Conservation (phyloP, 345 rosid species). For the Euphorbia lathyris region DNA sequence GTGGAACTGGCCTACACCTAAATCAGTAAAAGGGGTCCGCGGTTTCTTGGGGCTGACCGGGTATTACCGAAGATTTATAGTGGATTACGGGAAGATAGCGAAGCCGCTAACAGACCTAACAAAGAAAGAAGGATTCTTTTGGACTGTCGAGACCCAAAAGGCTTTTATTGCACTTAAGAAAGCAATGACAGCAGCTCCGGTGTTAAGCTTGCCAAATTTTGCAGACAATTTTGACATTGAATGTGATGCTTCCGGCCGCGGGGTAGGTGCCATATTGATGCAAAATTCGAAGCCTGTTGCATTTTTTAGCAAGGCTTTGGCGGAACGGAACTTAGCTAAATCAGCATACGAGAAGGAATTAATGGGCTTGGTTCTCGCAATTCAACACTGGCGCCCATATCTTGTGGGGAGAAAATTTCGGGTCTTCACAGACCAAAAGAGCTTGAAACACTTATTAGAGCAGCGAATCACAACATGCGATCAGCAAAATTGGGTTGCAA, state of each 20-base stretch:
- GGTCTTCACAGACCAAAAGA: background rate
- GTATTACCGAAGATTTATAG: background rate
- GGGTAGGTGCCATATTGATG: background rate
- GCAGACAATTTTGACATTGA: background rate
- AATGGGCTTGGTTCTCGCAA: background rate
- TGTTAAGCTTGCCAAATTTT: background rate
- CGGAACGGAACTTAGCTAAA: background rate
- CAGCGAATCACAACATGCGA: background rate
- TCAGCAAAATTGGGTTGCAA: background rate
- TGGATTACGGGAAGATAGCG: background rate
- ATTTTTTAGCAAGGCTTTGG: background rate
- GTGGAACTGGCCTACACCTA: background rate
- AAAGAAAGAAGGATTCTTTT: too few species aligned
- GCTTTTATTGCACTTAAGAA: background rate
- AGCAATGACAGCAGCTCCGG: background rate
- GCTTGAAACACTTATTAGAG: background rate
- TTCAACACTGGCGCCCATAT: background rate
- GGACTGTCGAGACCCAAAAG: background rate
- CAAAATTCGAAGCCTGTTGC: background rate
- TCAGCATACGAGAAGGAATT: background rate
- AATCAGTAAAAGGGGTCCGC: background rate
- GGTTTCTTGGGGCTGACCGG: background rate
- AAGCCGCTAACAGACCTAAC: background rate
- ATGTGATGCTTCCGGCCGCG: background rate
- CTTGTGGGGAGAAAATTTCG: background rate